Percentiles rank a stretch among this genome's conserved stretches.
Evolutionary conservation across 305 asterid species (phyloP).

Genomic region (Nicotiana rustica): DNA sequence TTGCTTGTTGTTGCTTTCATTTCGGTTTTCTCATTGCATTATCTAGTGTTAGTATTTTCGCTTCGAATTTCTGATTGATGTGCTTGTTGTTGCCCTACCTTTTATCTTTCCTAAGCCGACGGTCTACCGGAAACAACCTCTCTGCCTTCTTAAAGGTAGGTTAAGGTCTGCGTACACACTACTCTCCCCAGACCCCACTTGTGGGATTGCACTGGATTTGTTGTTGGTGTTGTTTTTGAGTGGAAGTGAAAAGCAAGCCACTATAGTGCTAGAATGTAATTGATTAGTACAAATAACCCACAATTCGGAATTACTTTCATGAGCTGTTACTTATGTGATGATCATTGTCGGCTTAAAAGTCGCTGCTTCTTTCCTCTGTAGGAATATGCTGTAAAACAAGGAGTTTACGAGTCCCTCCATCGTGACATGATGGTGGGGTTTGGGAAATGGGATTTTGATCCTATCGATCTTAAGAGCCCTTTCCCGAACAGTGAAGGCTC

Average conservation of each 20-base stretch:
- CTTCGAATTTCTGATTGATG: no score
- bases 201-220: no score
- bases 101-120: no score
- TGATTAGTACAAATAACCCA: neutral
- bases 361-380: conserved; percentile 38
- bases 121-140: no score
- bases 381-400: conserved; percentile 70
- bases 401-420: conserved; percentile 64
- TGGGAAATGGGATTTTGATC: conserved; percentile 76
- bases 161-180: no score
- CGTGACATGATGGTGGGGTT: conserved; percentile 75
- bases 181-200: no score
- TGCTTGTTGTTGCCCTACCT: no score
- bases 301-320: neutral
- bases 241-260: neutral
- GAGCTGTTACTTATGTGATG: neutral
- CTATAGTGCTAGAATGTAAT: neutral
- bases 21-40: no score
- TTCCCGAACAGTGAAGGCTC: conserved; percentile 56
- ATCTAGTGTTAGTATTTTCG: no score
- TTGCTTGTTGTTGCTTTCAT: no score
- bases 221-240: neutral
- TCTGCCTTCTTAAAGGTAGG: no score
- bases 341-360: neutral
- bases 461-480: conserved; percentile 69